These are phyloP conservation scores for Hypoxylon rubiginosum DNA, from an alignment of 2,329 filamentous ascomycete species.

Conservation along the genomic window DNA sequence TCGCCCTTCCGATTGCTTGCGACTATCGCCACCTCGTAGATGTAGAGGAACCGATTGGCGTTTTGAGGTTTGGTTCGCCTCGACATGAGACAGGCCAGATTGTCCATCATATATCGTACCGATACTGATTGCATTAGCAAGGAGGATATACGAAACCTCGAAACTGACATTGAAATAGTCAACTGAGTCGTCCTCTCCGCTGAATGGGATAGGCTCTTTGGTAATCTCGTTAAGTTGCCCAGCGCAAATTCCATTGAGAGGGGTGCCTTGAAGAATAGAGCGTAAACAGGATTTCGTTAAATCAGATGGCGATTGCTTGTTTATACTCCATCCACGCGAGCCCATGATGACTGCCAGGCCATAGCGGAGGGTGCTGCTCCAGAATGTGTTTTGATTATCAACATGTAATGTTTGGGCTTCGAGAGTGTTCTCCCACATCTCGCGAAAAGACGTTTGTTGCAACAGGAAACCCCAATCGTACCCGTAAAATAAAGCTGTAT, in stretches of 20 bases:
- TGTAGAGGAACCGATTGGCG: background rate
- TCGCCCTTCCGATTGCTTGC: background rate
- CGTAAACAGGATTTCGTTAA: background rate
- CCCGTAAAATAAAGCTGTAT: constrained; percentile 35
- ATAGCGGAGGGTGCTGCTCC: constrained; percentile 35
- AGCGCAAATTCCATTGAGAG: constrained; percentile 16
- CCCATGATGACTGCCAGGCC: constrained; percentile 20
- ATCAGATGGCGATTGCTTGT: background rate
- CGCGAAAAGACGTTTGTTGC: background rate
- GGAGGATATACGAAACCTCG: constrained; percentile 18
- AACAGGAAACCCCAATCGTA: constrained; percentile 2
- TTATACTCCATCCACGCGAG: background rate
- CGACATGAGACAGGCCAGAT: background rate
- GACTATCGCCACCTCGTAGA: background rate
- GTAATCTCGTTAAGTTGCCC: constrained; percentile 18
- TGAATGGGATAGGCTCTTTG: constrained; percentile 14
- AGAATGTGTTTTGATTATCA: constrained; percentile 12
- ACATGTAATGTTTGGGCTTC: constrained; percentile 26
- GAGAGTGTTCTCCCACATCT: constrained; percentile 33
- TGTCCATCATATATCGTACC: background rate
- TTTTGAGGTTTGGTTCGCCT: background rate
- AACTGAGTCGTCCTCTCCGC: background rate
- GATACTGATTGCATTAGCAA: constrained; percentile 1
- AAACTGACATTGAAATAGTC: constrained; percentile 27
- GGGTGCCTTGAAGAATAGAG: background rate